These are phyloP conservation scores for Rosellinia necatrix DNA, from an alignment of 2,329 filamentous ascomycete genomes.

Conservation along the genomic window DNA sequence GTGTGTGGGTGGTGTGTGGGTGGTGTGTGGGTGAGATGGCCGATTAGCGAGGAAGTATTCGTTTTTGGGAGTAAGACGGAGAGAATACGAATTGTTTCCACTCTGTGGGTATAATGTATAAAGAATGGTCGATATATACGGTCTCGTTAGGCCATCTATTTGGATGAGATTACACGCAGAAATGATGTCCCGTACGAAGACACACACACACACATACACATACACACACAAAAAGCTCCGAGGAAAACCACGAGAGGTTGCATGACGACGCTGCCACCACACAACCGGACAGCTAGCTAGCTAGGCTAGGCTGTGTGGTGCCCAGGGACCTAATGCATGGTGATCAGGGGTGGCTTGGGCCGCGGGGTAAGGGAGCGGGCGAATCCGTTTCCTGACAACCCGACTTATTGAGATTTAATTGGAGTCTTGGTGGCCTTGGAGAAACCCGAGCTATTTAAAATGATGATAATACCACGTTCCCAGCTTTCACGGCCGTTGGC, in stretches of 20 bases:
- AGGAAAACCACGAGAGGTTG: background rate
- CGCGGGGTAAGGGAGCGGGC: slow-evolving; percentile 15
- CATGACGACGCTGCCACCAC: slow-evolving; percentile 10
- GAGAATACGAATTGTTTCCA: background rate
- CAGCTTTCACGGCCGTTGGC: no score
- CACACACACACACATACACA: no score
- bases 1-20: background rate
- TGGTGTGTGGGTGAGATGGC: background rate
- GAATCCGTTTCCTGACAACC: no score
- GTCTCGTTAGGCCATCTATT: background rate
- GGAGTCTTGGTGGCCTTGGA: no score
- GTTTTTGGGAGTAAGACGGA: no score
- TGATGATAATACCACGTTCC: no score
- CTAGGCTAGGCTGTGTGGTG: slow-evolving; percentile 4
- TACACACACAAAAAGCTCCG: no score
- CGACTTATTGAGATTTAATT: no score
- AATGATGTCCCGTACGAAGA: no score
- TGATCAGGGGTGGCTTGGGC: slow-evolving; percentile 9
- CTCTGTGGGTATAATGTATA: background rate
- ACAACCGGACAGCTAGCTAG: background rate
- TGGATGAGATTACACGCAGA: background rate
- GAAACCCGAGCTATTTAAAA: no score
- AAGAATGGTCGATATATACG: background rate
- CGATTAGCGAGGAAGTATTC: no score
- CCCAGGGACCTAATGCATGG: slow-evolving; percentile 13